Conservation (phyloP, 2,329 filamentous ascomycete genomes). For the Exophiala mesophila region DNA sequence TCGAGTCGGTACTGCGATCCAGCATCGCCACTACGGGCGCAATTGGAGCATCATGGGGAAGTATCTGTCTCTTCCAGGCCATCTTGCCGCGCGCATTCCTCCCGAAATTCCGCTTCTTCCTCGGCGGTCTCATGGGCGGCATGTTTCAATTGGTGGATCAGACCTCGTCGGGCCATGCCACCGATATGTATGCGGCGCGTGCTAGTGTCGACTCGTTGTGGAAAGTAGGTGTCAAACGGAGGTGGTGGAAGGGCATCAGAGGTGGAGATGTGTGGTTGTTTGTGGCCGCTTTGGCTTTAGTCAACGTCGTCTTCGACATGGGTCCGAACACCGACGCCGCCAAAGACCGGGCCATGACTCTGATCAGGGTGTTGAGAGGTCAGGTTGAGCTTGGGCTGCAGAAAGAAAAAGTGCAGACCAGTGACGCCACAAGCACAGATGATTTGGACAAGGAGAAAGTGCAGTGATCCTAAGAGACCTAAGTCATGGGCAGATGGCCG, state of each 20-base stretch:
- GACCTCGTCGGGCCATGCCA: slow-evolving; percentile 42
- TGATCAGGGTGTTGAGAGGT: slow-evolving; percentile 25
- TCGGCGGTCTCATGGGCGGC: slow-evolving; percentile 80
- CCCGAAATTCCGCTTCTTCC: slow-evolving; percentile 80
- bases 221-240: slow-evolving; percentile 88
- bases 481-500: too few species aligned
- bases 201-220: slow-evolving; percentile 77
- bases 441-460: slow-evolving; percentile 1
- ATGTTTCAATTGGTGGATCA: slow-evolving; percentile 77
- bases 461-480: too few species aligned
- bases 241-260: slow-evolving; percentile 78
- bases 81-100: slow-evolving; percentile 69
- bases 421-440: slow-evolving; percentile 1
- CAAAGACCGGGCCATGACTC: slow-evolving; percentile 15
- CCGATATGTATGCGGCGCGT: slow-evolving; percentile 75
- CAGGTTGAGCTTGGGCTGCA: slow-evolving; percentile 25
- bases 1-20: slow-evolving; percentile 66
- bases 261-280: slow-evolving; percentile 84
- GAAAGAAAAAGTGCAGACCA: slow-evolving; percentile 3
- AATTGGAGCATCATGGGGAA: slow-evolving; percentile 83
- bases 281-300: slow-evolving; percentile 63
- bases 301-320: slow-evolving; percentile 25
- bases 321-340: slow-evolving; percentile 15
- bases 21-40: slow-evolving; percentile 73
- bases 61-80: slow-evolving; percentile 81